Percentiles rank a stretch among this genome's conserved stretches.
These are phyloP conservation scores for Microthyrium microscopicum DNA, from an alignment of 2,329 filamentous ascomycete genomes.

Conservation along the genomic window DNA sequence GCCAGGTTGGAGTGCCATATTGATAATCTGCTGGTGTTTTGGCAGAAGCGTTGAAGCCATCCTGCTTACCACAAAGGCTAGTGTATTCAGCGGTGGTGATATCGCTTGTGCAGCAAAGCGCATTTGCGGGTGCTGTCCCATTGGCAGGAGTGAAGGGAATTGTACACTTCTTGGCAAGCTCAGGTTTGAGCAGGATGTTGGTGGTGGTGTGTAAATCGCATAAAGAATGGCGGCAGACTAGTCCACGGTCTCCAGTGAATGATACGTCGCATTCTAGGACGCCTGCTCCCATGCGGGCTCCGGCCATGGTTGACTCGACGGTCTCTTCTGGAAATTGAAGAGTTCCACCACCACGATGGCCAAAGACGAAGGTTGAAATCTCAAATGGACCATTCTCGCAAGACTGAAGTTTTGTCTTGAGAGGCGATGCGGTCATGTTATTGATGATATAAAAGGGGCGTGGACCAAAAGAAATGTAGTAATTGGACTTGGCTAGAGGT, in stretches of 20 bases:
- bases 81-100: conserved; percentile 53
- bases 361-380: conserved; percentile 18
- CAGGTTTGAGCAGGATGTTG: conserved; percentile 19
- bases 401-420: conserved; percentile 21
- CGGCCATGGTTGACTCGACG: conserved; percentile 16
- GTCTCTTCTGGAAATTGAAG: conserved; percentile 22
- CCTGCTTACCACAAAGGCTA: conserved; percentile 48
- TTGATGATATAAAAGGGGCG: conserved; percentile 21
- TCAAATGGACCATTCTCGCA: conserved; percentile 21
- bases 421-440: conserved; percentile 20
- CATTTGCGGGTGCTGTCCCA: conserved; percentile 30
- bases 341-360: conserved; percentile 20
- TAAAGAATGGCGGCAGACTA: conserved; percentile 22
- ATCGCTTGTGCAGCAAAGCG: conserved; percentile 56
- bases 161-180: conserved; percentile 20
- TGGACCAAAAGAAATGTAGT: conserved; percentile 13
- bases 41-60: conserved; percentile 45
- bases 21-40: conserved; percentile 42
- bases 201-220: conserved; percentile 23
- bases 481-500: no score
- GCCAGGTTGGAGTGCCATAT: conserved; percentile 41
- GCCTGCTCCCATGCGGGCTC: conserved; percentile 19
- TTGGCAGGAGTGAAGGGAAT: conserved; percentile 18
- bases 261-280: conserved; percentile 22
- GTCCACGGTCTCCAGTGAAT: conserved; percentile 21